Percentiles rank a stretch among this genome's conserved stretches.
Conservation (phyloP, 352 stramenopile species). For the Discostella stelligera region DNA sequence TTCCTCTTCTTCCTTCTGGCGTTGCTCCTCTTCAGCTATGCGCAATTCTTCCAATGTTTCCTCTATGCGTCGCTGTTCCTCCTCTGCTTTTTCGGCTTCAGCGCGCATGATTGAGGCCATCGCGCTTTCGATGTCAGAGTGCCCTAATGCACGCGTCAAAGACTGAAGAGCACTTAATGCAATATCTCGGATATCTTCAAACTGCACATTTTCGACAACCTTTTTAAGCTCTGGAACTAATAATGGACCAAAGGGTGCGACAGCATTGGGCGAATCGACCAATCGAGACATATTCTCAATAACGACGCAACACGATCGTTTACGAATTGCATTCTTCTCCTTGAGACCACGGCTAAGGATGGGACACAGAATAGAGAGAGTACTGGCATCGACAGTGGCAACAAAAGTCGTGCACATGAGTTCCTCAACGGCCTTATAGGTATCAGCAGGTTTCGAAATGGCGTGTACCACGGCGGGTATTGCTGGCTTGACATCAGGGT, state of each 20-base stretch:
- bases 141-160: conserved; percentile 76
- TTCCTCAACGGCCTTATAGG: conserved; percentile 88
- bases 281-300: conserved; percentile 92
- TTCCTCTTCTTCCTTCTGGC: conserved; percentile 75
- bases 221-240: conserved; percentile 90
- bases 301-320: conserved; percentile 89
- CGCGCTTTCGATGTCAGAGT: conserved; percentile 61
- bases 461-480: conserved; percentile 89
- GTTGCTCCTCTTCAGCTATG: conserved; percentile 56
- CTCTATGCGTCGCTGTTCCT: conserved; percentile 74
- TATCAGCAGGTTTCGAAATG: conserved; percentile 89
- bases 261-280: conserved; percentile 86
- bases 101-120: conserved; percentile 58
- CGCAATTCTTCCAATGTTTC: conserved; percentile 41
- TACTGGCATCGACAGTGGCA: conserved; percentile 88
- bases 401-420: conserved; percentile 91
- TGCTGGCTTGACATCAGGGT: conserved; percentile 88
- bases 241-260: conserved; percentile 90
- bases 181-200: conserved; percentile 88
- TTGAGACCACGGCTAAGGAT: conserved; percentile 88
- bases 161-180: conserved; percentile 73
- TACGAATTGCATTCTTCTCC: conserved; percentile 88
- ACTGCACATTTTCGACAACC: conserved; percentile 88
- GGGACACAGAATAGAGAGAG: conserved; percentile 88
- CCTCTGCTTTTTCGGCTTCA: conserved; percentile 57